Evolutionary conservation across 345 rosid genomes (phyloP), one percentile per base, ranked within the genome.

Genomic region (Camelina neglecta): DNA sequence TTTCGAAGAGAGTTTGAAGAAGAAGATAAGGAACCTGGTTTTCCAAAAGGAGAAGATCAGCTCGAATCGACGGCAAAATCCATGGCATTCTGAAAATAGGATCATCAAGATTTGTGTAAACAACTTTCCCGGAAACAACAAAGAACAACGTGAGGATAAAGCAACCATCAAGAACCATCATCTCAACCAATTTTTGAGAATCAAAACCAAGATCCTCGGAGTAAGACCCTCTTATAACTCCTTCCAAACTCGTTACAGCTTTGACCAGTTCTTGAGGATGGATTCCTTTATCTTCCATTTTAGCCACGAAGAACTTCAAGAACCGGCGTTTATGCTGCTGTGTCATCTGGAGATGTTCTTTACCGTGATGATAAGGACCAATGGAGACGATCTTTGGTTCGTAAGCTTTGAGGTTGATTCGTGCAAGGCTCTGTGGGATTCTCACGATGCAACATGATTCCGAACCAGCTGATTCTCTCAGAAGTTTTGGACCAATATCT

Each of bases 111-210:
- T 85, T 80, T 7, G 75, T 20, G 2, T 59, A 58, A 18, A 0
- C 38, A 3, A 83, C 79, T 11, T 84, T 26, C 11, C 82, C 42
- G 0, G 84, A 85, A 18, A 85, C 88, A 23, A 82, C 81, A 53
- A 85, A 64, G 60, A 87, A 84, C 42, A 89, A 60, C 65, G 84
- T 85, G 53, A 89, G 81, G 41, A 89, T 78, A 65, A 89, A 89
- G 51, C 93, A 89, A 10, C 90, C 84, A 49, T 88, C 90, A 10
- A 86, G 85, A 49, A 84, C 80, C 84, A 86, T 82, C 85, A 86
- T 82, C 73, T 82, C 79, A 2, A 85, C 54, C 2, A 88, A 39
- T 2, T 74, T 72, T 0, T 33, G 2, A 20, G 78, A 51, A 20
- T 44, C 59, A 5, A 48, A 48, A 8, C 31, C 42, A 42, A 73